These are phyloP conservation scores for Diaporthe vexans DNA, from an alignment of 2,329 filamentous ascomycete genomes.

Conservation along the genomic window DNA sequence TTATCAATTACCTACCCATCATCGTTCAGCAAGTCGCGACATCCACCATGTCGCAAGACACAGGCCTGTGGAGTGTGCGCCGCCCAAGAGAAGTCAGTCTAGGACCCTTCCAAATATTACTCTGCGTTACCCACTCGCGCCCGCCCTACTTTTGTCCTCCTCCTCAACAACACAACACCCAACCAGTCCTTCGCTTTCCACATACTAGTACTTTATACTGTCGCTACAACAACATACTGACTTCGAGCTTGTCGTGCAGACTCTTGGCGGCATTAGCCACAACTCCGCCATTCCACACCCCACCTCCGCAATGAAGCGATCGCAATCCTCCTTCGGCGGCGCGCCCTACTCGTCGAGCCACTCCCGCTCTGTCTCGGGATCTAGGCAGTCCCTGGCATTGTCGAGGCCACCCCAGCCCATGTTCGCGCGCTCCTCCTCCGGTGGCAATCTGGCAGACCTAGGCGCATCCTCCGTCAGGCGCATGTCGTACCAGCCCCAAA, in stretches of 20 bases:
- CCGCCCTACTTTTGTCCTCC: conserved; percentile 35
- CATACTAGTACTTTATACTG: not conserved
- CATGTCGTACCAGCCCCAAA: conserved; percentile 79
- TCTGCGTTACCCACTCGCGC: conserved; percentile 38
- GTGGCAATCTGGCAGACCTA: conserved; percentile 82
- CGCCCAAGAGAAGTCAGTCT: conserved; percentile 86
- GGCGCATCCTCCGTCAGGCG: conserved; percentile 89
- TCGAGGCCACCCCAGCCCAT: conserved; percentile 87
- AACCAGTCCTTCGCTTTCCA: conserved; percentile 9
- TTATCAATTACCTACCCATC: not conserved
- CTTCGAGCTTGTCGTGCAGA: conserved; percentile 64
- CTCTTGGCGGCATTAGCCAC: conserved; percentile 85
- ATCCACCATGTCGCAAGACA: conserved; percentile 84
- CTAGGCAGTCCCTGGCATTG: conserved; percentile 87
- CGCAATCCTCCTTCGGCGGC: conserved; percentile 80
- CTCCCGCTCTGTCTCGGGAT: conserved; percentile 85
- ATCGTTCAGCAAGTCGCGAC: conserved; percentile 20
- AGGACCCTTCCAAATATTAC: conserved; percentile 41
- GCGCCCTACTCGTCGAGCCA: conserved; percentile 78
- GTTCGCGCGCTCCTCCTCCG: conserved; percentile 88
- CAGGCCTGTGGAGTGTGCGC: conserved; percentile 90
- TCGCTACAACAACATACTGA: conserved; percentile 36
- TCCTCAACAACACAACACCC: conserved; percentile 12
- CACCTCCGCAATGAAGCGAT: conserved; percentile 93
- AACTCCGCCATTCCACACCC: conserved; percentile 92